Evolutionary conservation across 73 alveolate species (phyloP), one percentile per base, ranked within the genome.

Genomic region (Paramecium primaurelia): DNA sequence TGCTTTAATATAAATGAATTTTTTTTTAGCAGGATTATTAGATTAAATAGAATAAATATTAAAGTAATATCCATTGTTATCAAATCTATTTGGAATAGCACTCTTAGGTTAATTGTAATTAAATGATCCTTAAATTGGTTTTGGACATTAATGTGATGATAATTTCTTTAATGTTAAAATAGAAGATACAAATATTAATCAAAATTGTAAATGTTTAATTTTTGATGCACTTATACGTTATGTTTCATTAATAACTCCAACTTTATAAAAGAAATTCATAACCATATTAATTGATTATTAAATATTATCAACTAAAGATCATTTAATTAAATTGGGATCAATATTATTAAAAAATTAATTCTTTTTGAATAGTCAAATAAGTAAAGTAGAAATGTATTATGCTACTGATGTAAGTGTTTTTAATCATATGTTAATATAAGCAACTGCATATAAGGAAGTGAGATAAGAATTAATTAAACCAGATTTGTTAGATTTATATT

Each of bases 81-180:
- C 47, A 8, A 49, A 49, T 22, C 58, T 80, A 10, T 18, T 80
- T 42, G 71, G 64, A 1, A 64, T 26, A 3, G 71, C 77, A 6
- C 58, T 80, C 7, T 18, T 80, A 16, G 47, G 47, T n/a, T 28
- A 42, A 45, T 25, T 80, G 4, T 32, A 80, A 25, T n/a, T 32
- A 14, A 22, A 37, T 20, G 59, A 73, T 37, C 59, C 87, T 8
- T 25, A 32, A 30, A 16, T 73, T n/a, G 58, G 58, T 10, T 80
- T 26, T 42, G 71, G 47, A 25, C 91, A 80, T 80, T 10, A 80
- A 45, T 80, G 91, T 18, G 71, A 42, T n/a, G 91, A 80, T 45
- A 26, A 26, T 26, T 80, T 47, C 58, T 49, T 38, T 20, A 36
- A 22, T 32, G 2, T 2, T 14, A 42, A 42, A 26, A 18, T 80